phyloP scores from a whole-genome alignment of 2,329 filamentous ascomycete species.

The Beauveria pseudobassiana region DNA sequence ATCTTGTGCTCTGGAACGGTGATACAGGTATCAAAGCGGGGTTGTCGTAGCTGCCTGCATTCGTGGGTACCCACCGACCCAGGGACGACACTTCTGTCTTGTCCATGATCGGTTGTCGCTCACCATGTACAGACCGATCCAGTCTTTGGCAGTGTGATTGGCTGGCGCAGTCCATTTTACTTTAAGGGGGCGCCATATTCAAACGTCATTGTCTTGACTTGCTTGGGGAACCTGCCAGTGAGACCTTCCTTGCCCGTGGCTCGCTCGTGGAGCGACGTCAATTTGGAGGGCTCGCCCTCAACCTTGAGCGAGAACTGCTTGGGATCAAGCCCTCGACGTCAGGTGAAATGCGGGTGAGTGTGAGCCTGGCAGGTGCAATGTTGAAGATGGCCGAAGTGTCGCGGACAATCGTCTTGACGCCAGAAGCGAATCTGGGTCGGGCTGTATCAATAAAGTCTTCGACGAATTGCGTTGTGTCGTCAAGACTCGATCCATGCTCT shows the following conservation, averaged over 20 bases:
- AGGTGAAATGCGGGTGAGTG: slow-evolving; percentile 69
- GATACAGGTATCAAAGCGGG: slow-evolving; percentile 66
- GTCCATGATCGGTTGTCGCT: slow-evolving; percentile 87
- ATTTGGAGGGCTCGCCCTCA: slow-evolving; percentile 53
- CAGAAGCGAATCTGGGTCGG: slow-evolving; percentile 75
- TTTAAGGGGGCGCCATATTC: slow-evolving; percentile 87
- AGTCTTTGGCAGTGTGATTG: slow-evolving; percentile 84
- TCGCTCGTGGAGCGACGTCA: slow-evolving; percentile 45
- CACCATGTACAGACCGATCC: slow-evolving; percentile 94
- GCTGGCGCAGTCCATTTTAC: slow-evolving; percentile 86
- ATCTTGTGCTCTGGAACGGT: slow-evolving; percentile 58
- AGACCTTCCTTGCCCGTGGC: slow-evolving; percentile 68
- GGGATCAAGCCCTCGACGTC: slow-evolving; percentile 72
- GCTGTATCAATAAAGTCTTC: slow-evolving; percentile 85
- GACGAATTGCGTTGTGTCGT: slow-evolving; percentile 79
- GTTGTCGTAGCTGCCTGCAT: slow-evolving; percentile 67
- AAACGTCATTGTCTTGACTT: slow-evolving; percentile 68
- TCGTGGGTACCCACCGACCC: slow-evolving; percentile 83
- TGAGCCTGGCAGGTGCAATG: slow-evolving; percentile 78
- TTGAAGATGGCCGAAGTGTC: slow-evolving; percentile 86
- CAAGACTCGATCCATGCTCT: slow-evolving; percentile 79
- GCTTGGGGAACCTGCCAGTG: slow-evolving; percentile 58
- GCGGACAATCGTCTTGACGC: slow-evolving; percentile 78
- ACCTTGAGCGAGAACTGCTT: slow-evolving; percentile 74
- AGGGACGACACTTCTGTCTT: slow-evolving; percentile 76